Base-by-base conservation (phyloP, 176 grass and related monocot genomes). In the Aegilops longissima region DNA sequence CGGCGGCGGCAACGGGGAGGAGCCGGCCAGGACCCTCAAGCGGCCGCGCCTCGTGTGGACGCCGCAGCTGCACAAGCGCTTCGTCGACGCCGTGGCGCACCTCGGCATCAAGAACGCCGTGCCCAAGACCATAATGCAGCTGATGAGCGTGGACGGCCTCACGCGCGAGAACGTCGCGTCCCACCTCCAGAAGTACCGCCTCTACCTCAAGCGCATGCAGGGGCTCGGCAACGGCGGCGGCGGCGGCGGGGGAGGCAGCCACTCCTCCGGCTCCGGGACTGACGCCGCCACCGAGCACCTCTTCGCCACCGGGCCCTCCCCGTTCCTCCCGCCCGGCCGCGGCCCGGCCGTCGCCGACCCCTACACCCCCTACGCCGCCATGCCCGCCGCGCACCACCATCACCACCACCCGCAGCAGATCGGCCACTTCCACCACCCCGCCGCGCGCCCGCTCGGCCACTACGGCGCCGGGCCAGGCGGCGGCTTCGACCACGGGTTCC, bases 51-150 rank as follows among this genome's bases (percentile, higher is more conserved):
- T 97, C 3, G 95, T 97, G 61, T 97, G 95, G 95, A 97, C 95
- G 72, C 95, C 95, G 82, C 95, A 94, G 86, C 95, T 97, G 20
- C 95, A 97, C 88, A 97, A 97, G 90, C 83, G 95, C 3, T 97
- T 97, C 66, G 95, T 97, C 3, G 95, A 97, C 81, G 95, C 92
- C 10, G 95, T 97, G 6, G 95, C 95, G 2, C 95, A 97, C 85
- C 90, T 97, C 3, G 95, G 95, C 73, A 97, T 97, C 84, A 97
- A 97, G 86, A 97, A 97, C 92, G 95, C 95, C 35, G 95, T 97
- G 70, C 95, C 95, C 59, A 97, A 97, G 91, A 97, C 95, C 29
- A 97, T 97, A 92, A 97, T 97, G 95, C 92, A 94, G 80, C 88
- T 97, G 38, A 97, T 97, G 95, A 97, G 92, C 84, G 92, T 97